Evolutionary conservation across 371 early-diverging fungal species (phyloP), one percentile per base, ranked within the genome.

Genomic region (Syncephalastrum sp.): DNA sequence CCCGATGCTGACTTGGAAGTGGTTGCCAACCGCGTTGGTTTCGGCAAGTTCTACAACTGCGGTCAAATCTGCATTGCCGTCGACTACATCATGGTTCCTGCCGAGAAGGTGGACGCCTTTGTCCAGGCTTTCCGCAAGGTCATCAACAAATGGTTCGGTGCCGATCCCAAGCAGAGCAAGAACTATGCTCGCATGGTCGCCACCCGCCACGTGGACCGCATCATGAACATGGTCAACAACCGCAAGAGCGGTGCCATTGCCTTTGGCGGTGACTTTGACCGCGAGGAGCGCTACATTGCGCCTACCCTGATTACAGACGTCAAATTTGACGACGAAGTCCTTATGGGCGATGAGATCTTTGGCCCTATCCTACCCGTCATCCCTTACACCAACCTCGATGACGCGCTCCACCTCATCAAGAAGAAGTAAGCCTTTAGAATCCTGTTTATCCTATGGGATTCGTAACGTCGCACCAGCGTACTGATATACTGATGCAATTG

Each of bases 21-120:
- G 6, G 78, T 82, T 3, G 91, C 92, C 6, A 81, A 79, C 54
- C 88, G 95, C 21, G 77, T 95, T 56, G 77, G 84, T 61, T 94
- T 87, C 83, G 89, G 86, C 53, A 95, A 94, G 72, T 72, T 81
- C 42, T 68, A 83, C 57, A 95, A 95, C 64, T 69, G 73, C 53
- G 95, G 96, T 23, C 94, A 94, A 84, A 90, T 90, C 4, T 94
- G 96, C 67, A 80, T 95, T 52, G 87, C 90, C 10, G 89, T 89
- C n/a, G 97, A 96, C 70, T 93, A 95, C 54, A 64, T 94, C 23
- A 55, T 94, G 47, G 74, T 83, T 23, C 83, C 85, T 29, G 67
- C 68, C 33, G 64, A 72, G 33, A 65, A 83, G 44, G 67, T 83
- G 16, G 64, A 69, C 16, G 63, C 65, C 29, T 76, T 92, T 56